A percentile compares a stretch with the other conserved stretches of the same genome.
Conservation (phyloP, 805 yeast species). For the Ogataea nakhonphanomensis region DNA sequence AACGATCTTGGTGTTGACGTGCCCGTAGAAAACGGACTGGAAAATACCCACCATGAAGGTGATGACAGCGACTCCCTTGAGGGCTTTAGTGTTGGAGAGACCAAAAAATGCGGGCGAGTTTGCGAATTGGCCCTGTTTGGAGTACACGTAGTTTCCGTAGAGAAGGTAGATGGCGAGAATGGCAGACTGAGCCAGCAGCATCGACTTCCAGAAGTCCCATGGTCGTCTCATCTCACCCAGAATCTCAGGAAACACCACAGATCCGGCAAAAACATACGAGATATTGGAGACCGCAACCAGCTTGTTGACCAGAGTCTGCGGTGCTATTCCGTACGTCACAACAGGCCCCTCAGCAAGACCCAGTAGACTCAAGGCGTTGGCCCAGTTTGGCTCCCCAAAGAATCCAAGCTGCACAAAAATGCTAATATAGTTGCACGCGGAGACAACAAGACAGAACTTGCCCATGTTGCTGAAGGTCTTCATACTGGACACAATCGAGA, state of each 20-base stretch:
- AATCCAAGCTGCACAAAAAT: conserved; percentile 20
- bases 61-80: conserved; percentile 36
- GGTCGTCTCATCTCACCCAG: conserved; percentile 49
- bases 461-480: conserved; percentile 38
- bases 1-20: conserved; percentile 42
- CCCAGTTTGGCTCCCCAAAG: conserved; percentile 23
- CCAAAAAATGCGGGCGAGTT: conserved; percentile 46
- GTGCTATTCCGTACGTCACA: conserved; percentile 14
- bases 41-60: conserved; percentile 39
- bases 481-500: conserved; percentile 41
- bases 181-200: conserved; percentile 39
- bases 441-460: conserved; percentile 21
- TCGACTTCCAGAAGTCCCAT: conserved; percentile 47
- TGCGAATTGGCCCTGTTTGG: conserved; percentile 44
- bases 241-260: conserved; percentile 45
- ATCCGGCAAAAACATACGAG: conserved; percentile 50
- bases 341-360: conserved; percentile 23
- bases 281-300: conserved; percentile 42
- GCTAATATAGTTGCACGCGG: conserved; percentile 17
- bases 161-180: conserved; percentile 39
- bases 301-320: conserved; percentile 28
- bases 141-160: conserved; percentile 42
- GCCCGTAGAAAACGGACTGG: conserved; percentile 45
- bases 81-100: conserved; percentile 28
- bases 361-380: conserved; percentile 18